phyloP scores from a whole-genome alignment of 768 basidiomycete species.

The Leccinum incarnatum region DNA sequence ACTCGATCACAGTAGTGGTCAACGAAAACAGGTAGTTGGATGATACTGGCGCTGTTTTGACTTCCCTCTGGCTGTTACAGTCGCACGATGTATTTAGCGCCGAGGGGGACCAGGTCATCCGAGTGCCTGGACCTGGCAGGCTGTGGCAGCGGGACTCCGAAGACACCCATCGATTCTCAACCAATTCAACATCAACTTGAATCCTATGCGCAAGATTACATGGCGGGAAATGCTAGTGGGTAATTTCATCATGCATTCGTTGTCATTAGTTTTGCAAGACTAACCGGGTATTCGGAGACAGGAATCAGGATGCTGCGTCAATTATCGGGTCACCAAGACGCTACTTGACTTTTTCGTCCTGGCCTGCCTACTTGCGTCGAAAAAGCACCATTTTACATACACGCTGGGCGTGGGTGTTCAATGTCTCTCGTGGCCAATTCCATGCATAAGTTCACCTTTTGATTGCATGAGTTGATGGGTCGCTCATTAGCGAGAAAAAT shows the following conservation, averaged over 20 bases:
- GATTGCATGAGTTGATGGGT: neutral
- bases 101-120: too few relatives aligned
- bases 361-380: neutral
- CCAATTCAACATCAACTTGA: neutral
- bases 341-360: neutral
- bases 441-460: neutral
- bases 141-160: too few relatives aligned
- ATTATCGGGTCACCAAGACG: neutral
- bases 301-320: neutral
- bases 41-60: too few relatives aligned
- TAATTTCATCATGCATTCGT: neutral
- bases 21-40: too few relatives aligned
- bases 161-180: neutral
- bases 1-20: too few relatives aligned
- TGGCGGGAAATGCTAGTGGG: neutral
- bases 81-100: too few relatives aligned
- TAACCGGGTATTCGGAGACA: too few relatives aligned
- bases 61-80: too few relatives aligned
- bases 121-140: too few relatives aligned
- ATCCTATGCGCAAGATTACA: neutral
- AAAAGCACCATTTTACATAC: neutral
- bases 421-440: neutral
- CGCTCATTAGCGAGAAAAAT: neutral
- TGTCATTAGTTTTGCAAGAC: neutral
- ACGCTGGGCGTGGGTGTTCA: neutral